phyloP scores from a whole-genome alignment of 2,329 filamentous ascomycete species.

The Fusarium chaquense region DNA sequence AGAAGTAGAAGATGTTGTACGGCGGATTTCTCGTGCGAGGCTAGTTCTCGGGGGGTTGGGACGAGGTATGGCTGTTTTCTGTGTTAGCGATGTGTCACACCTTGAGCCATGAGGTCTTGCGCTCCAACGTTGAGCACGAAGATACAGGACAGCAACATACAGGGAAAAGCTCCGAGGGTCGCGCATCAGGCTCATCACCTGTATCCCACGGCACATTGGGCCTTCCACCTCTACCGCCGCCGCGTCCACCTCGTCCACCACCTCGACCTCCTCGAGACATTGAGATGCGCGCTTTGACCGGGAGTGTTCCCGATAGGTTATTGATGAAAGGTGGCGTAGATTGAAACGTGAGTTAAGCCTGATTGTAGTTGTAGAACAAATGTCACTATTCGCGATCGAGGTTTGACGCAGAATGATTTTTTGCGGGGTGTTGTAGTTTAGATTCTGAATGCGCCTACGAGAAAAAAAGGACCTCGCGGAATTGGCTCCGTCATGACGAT shows the following conservation, averaged over 20 bases:
- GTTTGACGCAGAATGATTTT: slow-evolving; percentile 41
- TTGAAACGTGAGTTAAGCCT: background rate
- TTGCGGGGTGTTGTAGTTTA: slow-evolving; percentile 39
- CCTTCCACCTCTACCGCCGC: slow-evolving; percentile 60
- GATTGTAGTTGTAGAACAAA: slow-evolving; percentile 4
- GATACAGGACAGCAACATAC: slow-evolving; percentile 52
- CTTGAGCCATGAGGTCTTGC: background rate
- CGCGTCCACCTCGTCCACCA: slow-evolving; percentile 63
- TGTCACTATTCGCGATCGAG: slow-evolving; percentile 14
- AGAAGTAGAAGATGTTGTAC: slow-evolving; percentile 67
- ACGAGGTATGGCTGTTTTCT: slow-evolving; percentile 61
- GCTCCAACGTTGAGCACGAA: background rate
- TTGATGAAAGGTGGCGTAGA: background rate
- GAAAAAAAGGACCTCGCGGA: slow-evolving; percentile 31
- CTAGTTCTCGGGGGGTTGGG: slow-evolving; percentile 59
- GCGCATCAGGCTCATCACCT: slow-evolving; percentile 66
- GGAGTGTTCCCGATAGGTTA: background rate
- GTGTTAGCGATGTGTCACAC: slow-evolving; percentile 24
- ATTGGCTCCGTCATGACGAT: slow-evolving; percentile 36
- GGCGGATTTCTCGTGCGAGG: slow-evolving; percentile 58
- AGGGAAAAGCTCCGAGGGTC: slow-evolving; percentile 71
- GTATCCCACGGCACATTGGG: slow-evolving; percentile 65
- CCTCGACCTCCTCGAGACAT: slow-evolving; percentile 68
- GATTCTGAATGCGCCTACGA: slow-evolving; percentile 18
- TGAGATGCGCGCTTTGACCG: slow-evolving; percentile 9